Conservation (phyloP, 2,329 filamentous ascomycete species). For the Aaosphaeria pasadenensis region DNA sequence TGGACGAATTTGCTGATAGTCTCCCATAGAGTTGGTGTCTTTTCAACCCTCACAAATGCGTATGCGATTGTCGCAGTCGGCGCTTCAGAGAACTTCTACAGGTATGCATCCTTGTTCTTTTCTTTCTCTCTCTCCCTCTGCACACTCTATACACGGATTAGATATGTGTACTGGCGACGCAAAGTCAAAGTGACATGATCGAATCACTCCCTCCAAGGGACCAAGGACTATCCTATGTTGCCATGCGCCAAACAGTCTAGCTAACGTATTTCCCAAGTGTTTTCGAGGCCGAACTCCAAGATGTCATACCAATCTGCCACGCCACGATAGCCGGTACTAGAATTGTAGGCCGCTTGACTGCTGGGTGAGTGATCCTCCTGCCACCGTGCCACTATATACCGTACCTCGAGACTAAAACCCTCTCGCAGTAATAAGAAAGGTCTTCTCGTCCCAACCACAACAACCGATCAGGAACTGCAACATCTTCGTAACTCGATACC, state of each 20-base stretch:
- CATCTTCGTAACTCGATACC: constrained; percentile 94
- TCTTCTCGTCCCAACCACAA: constrained; percentile 91
- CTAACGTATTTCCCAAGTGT: constrained; percentile 54
- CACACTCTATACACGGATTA: no score
- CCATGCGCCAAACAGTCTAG: constrained; percentile 13
- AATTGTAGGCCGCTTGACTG: constrained; percentile 92
- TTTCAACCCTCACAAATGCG: constrained; percentile 93
- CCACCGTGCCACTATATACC: no score
- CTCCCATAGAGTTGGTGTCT: constrained; percentile 79
- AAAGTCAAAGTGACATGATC: no score
- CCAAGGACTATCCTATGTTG: not conserved
- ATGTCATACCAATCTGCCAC: constrained; percentile 94
- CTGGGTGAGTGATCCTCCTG: constrained; percentile 59
- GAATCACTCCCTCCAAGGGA: not conserved
- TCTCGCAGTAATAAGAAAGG: constrained; percentile 80
- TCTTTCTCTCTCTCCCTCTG: no score
- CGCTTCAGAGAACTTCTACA: constrained; percentile 98
- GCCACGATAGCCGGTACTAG: constrained; percentile 94
- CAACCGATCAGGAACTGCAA: constrained; percentile 96
- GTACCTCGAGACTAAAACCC: not conserved
- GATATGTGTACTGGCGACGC: no score
- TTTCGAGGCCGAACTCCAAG: constrained; percentile 96
- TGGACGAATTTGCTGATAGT: constrained; percentile 1
- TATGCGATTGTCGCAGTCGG: constrained; percentile 93
- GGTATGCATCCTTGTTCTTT: constrained; percentile 43